Evolutionary conservation across 805 yeast species (phyloP), one percentile per base, ranked within the genome.

Genomic region (Yarrowia deformans): DNA sequence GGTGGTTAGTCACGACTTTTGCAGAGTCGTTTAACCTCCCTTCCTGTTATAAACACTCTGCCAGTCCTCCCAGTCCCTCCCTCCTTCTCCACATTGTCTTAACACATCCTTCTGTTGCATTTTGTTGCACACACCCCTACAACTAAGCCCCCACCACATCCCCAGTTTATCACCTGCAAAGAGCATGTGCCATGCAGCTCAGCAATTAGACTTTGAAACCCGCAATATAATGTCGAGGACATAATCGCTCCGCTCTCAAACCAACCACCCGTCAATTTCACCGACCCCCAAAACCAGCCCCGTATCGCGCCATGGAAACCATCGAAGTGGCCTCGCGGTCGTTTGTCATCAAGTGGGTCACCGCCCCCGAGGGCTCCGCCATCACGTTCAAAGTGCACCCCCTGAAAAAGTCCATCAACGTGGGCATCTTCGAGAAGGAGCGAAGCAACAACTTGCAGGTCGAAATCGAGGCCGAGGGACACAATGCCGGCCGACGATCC

Each of bases 301-400:
- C 32, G n/a, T 16, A 55, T 34, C 40, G 19, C 7, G 4, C 48
- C n/a, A 91, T 93, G 97, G 98, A 94, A 79, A 88, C 93, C 1
- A 84, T 95, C 61, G 98, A 94, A 78, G 87, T 95, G 32, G 97
- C 93, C 74, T 88, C 96, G 63, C 90, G 91, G 77, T 90, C 95
- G 69, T 94, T 91, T 75, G 86, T 93, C 71, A 90, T 93, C 75
- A 91, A 94, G 74, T 95, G 98, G 98, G 87, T 93, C 68, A 85
- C 87, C 71, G 90, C 90, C 8, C 89, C 90, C 0, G 89, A 86
- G 48, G 84, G 87, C 70, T 84, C 88, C 39, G 77, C 82, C 19
- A 84, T 94, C 54, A 85, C 85, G 71, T 94, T 95, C 90, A 93
- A 90, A 75, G 83, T 93, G 67, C 89, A 88, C 74, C 98, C 98